Evolutionary conservation across 179 eudicot species (phyloP).

Genomic region (Monotropa hypopitys): DNA sequence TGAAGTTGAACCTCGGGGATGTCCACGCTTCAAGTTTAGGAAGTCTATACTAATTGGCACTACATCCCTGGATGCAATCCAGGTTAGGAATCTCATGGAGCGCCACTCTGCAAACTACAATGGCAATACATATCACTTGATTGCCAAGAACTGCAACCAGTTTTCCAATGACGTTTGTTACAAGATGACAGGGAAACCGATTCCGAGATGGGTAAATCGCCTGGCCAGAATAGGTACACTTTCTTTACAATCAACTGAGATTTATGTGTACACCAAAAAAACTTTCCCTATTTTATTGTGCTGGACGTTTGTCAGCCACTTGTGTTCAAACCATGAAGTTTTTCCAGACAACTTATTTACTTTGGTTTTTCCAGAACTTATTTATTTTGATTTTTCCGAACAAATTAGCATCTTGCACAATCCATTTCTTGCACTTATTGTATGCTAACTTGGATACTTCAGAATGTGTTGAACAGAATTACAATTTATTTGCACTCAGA

Average conservation of each 20-base stretch:
- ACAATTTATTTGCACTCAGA: too few species aligned
- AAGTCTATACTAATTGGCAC: slow-evolving; percentile 74
- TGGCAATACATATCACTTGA: slow-evolving; percentile 87
- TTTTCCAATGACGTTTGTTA: slow-evolving; percentile 77
- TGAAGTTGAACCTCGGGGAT: slow-evolving; percentile 92
- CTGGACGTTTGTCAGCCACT: not conserved
- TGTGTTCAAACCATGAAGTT: not conserved
- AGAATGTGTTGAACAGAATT: too few species aligned
- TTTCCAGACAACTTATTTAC: not conserved
- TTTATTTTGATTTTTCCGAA: too few species aligned
- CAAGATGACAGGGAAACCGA: slow-evolving; percentile 66
- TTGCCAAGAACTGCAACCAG: slow-evolving; percentile 89
- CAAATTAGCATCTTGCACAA: too few species aligned
- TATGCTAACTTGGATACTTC: too few species aligned
- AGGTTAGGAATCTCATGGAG: slow-evolving; percentile 87
- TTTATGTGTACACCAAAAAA: not conserved
- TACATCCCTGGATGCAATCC: slow-evolving; percentile 47
- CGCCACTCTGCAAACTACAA: slow-evolving; percentile 60
- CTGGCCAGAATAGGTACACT: slow-evolving; percentile 70
- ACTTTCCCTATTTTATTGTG: not conserved
- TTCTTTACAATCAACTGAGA: not conserved
- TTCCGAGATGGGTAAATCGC: slow-evolving; percentile 90
- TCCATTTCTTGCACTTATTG: too few species aligned
- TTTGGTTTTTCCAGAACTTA: too few species aligned
- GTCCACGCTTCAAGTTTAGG: slow-evolving; percentile 93